Base-by-base conservation (phyloP, 768 basidiomycete species). In the Rhodotorula diobovata region DNA sequence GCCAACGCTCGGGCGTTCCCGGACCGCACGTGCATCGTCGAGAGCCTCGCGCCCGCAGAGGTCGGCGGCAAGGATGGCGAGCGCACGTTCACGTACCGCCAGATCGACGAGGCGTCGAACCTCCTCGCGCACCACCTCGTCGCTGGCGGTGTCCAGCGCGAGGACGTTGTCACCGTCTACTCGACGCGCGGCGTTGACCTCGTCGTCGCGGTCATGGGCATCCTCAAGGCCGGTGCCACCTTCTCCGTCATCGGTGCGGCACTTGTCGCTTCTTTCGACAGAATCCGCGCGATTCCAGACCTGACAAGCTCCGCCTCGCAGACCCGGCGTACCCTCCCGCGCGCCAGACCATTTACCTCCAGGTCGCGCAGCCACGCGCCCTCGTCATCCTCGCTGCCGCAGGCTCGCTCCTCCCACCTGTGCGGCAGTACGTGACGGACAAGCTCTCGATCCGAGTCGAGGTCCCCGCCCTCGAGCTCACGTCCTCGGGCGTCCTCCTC, bases 111-210 rank as follows among this genome's bases (percentile, higher is more conserved):
- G 57, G 93, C 94, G 28, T 87, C 89, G 3, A 98, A 98, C 79
- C 84, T 93, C 41, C 85, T 99, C 20, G 89, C 95, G 0, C 94
- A 97, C 78, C 87, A 94, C 76, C 85, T 99, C 70, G 82, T 97
- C 51, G 86, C 88, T 74, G 87, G 86, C 23, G 96, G 96, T 12
- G 82, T 99, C 9, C 85, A 93, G 80, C 84, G 91, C 45, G 95
- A 94, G 78, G 96, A 99, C 73, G 93, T 98, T 30, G 93, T 98
- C 63, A 97, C 95, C 89, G 89, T 99, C 30, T 99, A 98, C 78
- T 95, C 95, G 4, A 88, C 96, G 77, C 87, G 96, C 45, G 92
- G 91, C 75, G 93, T 97, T 58, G 95, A 99, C 80, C 88, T 99
- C 63, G 91, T 96, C 4, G 90, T 98, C 7, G 94, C 95, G 11